phyloP scores from a whole-genome alignment of 2,329 filamentous ascomycete genomes.

The Penicillium sp. region DNA sequence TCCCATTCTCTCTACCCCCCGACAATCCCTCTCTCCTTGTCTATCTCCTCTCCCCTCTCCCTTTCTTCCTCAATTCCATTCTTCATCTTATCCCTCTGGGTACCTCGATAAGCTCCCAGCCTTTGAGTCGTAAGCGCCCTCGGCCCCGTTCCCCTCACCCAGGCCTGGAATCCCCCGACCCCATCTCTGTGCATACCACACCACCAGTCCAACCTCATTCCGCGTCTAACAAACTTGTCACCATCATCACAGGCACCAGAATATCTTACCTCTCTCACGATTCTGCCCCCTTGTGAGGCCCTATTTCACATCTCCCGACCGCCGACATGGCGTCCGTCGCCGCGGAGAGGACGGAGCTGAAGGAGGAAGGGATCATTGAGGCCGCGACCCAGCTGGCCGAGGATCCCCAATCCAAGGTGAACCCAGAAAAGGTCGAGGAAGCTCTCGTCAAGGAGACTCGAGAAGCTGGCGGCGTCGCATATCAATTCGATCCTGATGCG shows the following conservation, averaged over 20 bases:
- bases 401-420: slow-evolving; percentile 68
- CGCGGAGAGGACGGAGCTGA: slow-evolving; percentile 63
- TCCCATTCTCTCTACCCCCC: background rate
- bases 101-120: background rate
- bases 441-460: slow-evolving; percentile 75
- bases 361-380: slow-evolving; percentile 77
- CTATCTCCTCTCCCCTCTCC: background rate
- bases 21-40: background rate
- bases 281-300: slow-evolving; percentile 1
- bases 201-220: background rate
- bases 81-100: background rate
- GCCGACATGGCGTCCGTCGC: slow-evolving; percentile 35
- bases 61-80: background rate
- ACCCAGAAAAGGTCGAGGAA: slow-evolving; percentile 70
- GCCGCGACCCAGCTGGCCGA: slow-evolving; percentile 57
- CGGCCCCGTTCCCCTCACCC: background rate
- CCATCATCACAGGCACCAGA: background rate
- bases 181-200: background rate
- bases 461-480: slow-evolving; percentile 76
- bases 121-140: background rate
- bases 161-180: background rate
- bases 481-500: slow-evolving; percentile 84
- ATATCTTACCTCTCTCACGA: background rate
- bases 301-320: background rate
- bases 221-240: background rate